Base-by-base conservation (phyloP, 768 basidiomycete species). In the Nidularia pulvinata region DNA sequence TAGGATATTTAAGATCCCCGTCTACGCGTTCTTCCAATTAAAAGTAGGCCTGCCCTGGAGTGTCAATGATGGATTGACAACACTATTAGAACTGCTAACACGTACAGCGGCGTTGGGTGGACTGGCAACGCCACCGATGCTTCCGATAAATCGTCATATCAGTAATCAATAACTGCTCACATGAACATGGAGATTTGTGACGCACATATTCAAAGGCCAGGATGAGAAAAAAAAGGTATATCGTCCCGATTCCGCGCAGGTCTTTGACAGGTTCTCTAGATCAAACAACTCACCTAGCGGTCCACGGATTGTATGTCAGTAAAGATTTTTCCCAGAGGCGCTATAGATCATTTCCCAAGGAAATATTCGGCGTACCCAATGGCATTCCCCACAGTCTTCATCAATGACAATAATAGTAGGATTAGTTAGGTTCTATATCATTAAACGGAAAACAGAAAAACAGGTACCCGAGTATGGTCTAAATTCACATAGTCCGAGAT, bases 171-270 rank as follows among this genome's bases (percentile, higher is more conserved):
- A n/a, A n/a, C n/a, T n/a, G n/a, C 43, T 48, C 14, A 35, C 46
- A 19, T 9, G 13, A 47, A 48, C n/a, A 36, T 49, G 34, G 47
- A 30, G 32, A 50, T 48, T 4, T 22, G 44, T 50, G 45, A 67
- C 84, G 59, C 58, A 87, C 86, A 89, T 82, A 63, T 87, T 81
- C 56, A 91, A 70, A 0, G 88, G 87, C 86, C 85, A 88, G 2
- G 85, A 88, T 1, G 86, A 78, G 69, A 89, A 88, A 76, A 89
- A 89, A 65, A 91, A 88, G 6, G 84, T 85, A 63, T 86, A 89
- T 58, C 85, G 69, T 3, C 79, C 77, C 1, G 79, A 80, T 55
- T 80, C 78, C 4, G 77, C 77, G 61, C 85, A 89, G 6, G 71
- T 69, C 54, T 78, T 66, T 7, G 84, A 78, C 2, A 89, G 72